phyloP scores from a whole-genome alignment of 169 alveolate genomes.

The Neospora caninum region DNA sequence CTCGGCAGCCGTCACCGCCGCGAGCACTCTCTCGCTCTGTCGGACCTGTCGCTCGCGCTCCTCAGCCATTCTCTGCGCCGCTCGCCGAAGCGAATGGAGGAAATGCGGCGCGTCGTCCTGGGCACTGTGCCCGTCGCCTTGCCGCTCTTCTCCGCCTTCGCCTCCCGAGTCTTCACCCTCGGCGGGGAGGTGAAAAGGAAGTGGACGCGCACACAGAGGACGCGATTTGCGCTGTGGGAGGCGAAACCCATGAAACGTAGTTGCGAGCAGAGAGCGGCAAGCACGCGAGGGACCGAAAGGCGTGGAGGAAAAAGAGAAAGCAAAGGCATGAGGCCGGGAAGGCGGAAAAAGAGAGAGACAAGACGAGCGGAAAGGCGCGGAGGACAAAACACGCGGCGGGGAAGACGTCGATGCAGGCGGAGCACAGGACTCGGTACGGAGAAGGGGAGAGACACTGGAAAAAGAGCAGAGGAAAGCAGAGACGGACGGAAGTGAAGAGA shows the following conservation, averaged over 20 bases:
- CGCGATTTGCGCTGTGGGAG: neutral
- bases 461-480: neutral
- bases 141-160: neutral
- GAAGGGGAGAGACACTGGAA: neutral
- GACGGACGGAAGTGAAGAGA: neutral
- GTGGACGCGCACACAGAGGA: neutral
- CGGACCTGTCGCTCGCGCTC: neutral
- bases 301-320: neutral
- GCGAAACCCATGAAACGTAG: neutral
- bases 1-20: neutral
- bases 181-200: neutral
- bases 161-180: neutral
- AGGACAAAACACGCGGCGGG: neutral
- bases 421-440: neutral
- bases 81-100: neutral
- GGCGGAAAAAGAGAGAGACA: neutral
- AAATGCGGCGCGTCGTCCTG: neutral
- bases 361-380: neutral
- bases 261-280: no score
- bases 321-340: neutral
- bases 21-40: neutral
- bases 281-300: neutral
- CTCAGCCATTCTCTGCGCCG: neutral
- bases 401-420: neutral
- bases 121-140: neutral